Percentiles rank a stretch among this genome's conserved stretches.
Conservation (phyloP, 805 yeast genomes). For the Wickerhamomyces bisporus region DNA sequence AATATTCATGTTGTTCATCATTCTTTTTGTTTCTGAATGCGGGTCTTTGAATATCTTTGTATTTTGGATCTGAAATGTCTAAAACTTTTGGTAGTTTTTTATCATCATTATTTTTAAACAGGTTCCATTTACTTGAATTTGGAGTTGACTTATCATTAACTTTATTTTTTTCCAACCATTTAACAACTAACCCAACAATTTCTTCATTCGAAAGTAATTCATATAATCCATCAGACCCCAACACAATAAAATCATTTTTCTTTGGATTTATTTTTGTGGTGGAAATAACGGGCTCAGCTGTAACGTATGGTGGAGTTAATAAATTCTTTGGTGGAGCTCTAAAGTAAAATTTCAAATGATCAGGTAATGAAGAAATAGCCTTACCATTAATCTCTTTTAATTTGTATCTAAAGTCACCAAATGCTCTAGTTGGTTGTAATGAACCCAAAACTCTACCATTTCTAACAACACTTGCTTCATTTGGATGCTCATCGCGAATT, state of each 20-base stretch:
- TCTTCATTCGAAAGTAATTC: slow-evolving; percentile 91
- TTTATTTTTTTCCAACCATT: slow-evolving; percentile 81
- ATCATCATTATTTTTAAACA: slow-evolving; percentile 22
- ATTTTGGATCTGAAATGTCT: slow-evolving; percentile 54
- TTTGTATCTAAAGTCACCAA: slow-evolving; percentile 95
- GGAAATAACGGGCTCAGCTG: slow-evolving; percentile 91
- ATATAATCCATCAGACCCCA: slow-evolving; percentile 92
- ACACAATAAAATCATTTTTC: slow-evolving; percentile 77
- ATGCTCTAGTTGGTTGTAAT: slow-evolving; percentile 92
- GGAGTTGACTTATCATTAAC: slow-evolving; percentile 27
- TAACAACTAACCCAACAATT: slow-evolving; percentile 84
- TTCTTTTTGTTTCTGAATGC: slow-evolving; percentile 57
- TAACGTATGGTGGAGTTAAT: slow-evolving; percentile 92
- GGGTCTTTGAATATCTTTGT: slow-evolving; percentile 58
- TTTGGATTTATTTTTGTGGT: slow-evolving; percentile 68
- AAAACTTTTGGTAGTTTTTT: slow-evolving; percentile 56
- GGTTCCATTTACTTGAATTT: slow-evolving; percentile 12
- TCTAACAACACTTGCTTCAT: slow-evolving; percentile 68
- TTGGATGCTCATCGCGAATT: slow-evolving; percentile 83
- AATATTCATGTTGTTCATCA: slow-evolving; percentile 33
- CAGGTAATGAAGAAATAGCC: slow-evolving; percentile 54
- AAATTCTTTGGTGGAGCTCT: slow-evolving; percentile 66
- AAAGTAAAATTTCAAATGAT: slow-evolving; percentile 76
- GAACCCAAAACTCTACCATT: slow-evolving; percentile 91
- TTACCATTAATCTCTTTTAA: slow-evolving; percentile 51